Evolutionary conservation across 176 grass and related monocot genomes (phyloP).

Genomic region (Dendrocalamus sinicus): DNA sequence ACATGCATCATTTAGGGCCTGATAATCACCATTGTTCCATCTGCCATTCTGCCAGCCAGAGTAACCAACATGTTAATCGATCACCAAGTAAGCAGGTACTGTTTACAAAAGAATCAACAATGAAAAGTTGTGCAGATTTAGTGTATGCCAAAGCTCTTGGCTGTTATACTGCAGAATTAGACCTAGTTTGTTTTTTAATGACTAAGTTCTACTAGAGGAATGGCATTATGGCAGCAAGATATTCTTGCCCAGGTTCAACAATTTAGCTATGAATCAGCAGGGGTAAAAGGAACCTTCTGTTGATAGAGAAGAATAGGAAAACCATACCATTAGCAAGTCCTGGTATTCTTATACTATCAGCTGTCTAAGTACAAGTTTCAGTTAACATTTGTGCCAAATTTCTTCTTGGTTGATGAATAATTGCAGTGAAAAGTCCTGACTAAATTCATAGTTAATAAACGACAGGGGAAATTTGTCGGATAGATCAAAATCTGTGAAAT

Average conservation of each 20-base stretch:
- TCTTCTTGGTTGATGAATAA: slow-evolving; percentile 19
- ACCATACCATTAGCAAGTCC: not conserved
- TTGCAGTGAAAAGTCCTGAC: not conserved
- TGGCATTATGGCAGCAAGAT: not conserved
- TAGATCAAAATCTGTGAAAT: not conserved
- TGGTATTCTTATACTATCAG: not conserved
- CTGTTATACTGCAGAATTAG: not conserved
- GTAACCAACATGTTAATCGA: slow-evolving; percentile 1
- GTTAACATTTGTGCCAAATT: not conserved
- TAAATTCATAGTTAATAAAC: not conserved
- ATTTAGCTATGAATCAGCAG: not conserved
- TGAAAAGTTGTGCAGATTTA: not conserved
- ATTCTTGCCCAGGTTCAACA: not conserved
- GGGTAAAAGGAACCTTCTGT: not conserved
- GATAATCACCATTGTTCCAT: slow-evolving; percentile 45
- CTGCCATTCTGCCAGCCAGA: slow-evolving; percentile 43
- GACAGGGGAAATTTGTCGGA: not conserved
- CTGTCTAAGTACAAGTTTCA: not conserved
- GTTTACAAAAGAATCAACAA: not conserved
- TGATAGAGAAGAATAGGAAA: not conserved
- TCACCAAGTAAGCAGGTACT: slow-evolving; percentile 2
- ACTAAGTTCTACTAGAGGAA: not conserved
- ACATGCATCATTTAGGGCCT: slow-evolving; percentile 34
- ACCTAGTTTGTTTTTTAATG: not conserved
- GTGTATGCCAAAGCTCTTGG: not conserved